Base-by-base conservation (phyloP, 2,329 filamentous ascomycete genomes). In the Pseudogymnoascus sp. region DNA sequence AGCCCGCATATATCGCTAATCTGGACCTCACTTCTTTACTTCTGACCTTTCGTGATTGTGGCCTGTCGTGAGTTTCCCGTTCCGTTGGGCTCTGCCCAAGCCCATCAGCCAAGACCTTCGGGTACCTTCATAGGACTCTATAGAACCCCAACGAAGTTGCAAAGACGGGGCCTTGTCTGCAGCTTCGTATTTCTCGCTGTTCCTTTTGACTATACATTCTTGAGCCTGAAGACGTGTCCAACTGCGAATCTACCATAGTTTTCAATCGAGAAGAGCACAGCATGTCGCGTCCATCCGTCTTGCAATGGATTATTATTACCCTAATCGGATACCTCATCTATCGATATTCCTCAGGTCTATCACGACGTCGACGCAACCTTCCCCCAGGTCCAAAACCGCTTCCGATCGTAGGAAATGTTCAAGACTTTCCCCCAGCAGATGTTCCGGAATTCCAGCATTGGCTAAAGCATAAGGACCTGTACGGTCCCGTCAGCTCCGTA, bases 311-410 rank as follows among this genome's bases (percentile, higher is more conserved):
- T 57, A 19, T 34, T n/a, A 34, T 34, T 34, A n/a, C 48, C 25
- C n/a, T 34, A 10, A 7, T 34, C n/a, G 48, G 48, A 34, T 57
- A 57, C 13, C 16, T 57, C 14, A 34, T 34, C n/a, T 57, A 57
- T 16, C 28, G 16, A 43, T 43, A 28, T 21, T 23, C 21, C 14
- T 39, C 23, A 7, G 14, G 34, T 61, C 16, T n/a, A 43, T 6
- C n/a, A 6, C 25, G 48, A 6, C 25, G 48, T 19, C 48, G 25
- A 31, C 48, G 28, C 8, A 57, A 34, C 1, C 70, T 81, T 0
- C 82, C 81, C 1, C 82, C 82, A 1, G 83, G 83, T 0, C 83
- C 82, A 0, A 80, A 74, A 39, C 76, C 75, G 0, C 69, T 79
- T 6, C 80, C 80, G 0, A 13, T 84, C 0, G 31, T 84, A 3